These are phyloP conservation scores for Aspergillus arachidicola DNA, from an alignment of 2,329 filamentous ascomycete genomes.

Conservation along the genomic window DNA sequence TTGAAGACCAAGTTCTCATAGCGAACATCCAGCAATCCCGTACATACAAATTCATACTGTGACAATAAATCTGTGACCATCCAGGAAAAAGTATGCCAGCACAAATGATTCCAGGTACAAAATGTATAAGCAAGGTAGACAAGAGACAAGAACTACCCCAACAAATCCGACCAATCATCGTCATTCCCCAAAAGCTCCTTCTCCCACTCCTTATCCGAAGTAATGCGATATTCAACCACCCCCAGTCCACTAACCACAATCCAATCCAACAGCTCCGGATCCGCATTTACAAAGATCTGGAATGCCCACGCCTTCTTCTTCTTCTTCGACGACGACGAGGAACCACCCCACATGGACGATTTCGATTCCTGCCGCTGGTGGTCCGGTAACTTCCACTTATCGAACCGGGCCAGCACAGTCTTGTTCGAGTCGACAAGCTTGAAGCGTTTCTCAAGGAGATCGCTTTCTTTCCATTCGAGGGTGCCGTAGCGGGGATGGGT, in stretches of 20 bases:
- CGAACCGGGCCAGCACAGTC: not conserved
- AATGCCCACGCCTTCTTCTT: not conserved
- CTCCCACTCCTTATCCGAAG: conserved; percentile 3
- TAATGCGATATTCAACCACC: not conserved
- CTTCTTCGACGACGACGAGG: not conserved
- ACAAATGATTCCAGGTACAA: too few relatives aligned
- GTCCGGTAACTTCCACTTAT: not conserved
- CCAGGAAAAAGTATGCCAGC: too few relatives aligned
- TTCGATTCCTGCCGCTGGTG: not conserved
- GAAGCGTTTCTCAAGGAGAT: not conserved
- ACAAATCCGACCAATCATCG: not conserved
- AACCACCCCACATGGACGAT: not conserved
- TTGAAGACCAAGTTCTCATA: too few relatives aligned
- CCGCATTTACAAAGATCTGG: not conserved
- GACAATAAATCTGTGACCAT: too few relatives aligned
- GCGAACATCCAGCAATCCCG: too few relatives aligned
- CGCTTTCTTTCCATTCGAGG: not conserved
- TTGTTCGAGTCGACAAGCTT: conserved; percentile 1
- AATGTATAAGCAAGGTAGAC: not conserved
- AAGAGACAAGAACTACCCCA: not conserved
- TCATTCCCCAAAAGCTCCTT: not conserved
- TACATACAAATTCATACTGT: too few relatives aligned
- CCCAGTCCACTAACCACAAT: not conserved
- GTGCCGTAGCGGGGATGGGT: not conserved
- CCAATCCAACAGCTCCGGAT: conserved; percentile 1